Percentiles rank a stretch among this genome's conserved stretches.
Evolutionary conservation across 305 asterid species (phyloP).

Genomic region (Fraxinus xanthoxyloides): DNA sequence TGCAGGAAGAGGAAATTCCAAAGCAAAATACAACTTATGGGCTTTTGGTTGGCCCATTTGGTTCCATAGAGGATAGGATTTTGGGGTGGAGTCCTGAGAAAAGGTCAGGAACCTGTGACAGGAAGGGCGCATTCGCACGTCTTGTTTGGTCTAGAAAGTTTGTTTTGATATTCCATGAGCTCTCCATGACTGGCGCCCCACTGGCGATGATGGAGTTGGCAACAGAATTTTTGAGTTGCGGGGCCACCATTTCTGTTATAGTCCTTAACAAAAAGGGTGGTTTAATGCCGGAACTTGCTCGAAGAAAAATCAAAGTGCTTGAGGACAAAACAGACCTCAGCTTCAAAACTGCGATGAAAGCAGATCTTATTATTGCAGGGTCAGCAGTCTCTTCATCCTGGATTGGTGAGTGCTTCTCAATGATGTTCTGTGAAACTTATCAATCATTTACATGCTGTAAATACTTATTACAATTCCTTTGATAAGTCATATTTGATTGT

Average conservation of each 20-base stretch:
- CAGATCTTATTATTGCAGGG: slow-evolving; percentile 93
- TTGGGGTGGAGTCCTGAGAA: slow-evolving; percentile 92
- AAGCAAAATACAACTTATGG: slow-evolving; percentile 74
- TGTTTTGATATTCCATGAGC: slow-evolving; percentile 88
- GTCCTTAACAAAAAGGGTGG: slow-evolving; percentile 86
- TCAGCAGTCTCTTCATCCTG: slow-evolving; percentile 95
- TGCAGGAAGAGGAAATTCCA: slow-evolving; percentile 70
- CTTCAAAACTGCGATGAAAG: slow-evolving; percentile 93
- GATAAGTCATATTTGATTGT: not conserved
- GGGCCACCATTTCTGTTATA: slow-evolving; percentile 81
- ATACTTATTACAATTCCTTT: not conserved
- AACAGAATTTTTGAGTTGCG: slow-evolving; percentile 93
- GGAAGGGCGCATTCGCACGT: slow-evolving; percentile 91
- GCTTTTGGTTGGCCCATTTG: slow-evolving; percentile 88
- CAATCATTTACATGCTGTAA: not conserved
- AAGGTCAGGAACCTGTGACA: slow-evolving; percentile 88
- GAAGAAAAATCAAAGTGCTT: slow-evolving; percentile 90
- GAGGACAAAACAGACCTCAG: slow-evolving; percentile 76
- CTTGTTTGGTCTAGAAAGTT: slow-evolving; percentile 99
- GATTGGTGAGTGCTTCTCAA: slow-evolving; percentile 67
- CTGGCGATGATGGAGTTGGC: slow-evolving; percentile 99
- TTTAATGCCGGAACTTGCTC: slow-evolving; percentile 71
- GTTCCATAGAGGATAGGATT: slow-evolving; percentile 76
- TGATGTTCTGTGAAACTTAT: not conserved
- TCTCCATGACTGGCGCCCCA: slow-evolving; percentile 99